These are phyloP conservation scores for Globisporangium orthogonon DNA, from an alignment of 352 stramenopile species.

Conservation along the genomic window DNA sequence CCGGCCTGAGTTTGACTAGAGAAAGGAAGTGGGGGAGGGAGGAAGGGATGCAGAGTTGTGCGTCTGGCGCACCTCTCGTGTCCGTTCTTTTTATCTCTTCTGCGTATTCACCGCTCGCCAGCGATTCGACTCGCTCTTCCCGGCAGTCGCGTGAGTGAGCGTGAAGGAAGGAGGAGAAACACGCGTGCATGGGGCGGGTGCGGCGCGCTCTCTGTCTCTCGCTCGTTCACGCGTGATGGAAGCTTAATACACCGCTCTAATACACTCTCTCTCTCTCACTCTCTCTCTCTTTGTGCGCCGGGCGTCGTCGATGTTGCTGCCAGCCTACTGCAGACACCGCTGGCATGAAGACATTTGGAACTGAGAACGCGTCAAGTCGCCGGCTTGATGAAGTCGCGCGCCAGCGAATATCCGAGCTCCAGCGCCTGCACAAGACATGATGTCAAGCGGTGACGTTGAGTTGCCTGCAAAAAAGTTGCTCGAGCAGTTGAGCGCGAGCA, in stretches of 20 bases:
- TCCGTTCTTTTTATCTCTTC: not conserved
- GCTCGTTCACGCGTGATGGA: not conserved
- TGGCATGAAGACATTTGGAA: not conserved
- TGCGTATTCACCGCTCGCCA: not conserved
- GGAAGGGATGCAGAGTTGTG: not conserved
- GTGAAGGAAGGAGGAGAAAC: too few species aligned
- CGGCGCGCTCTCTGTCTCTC: slow-evolving; percentile 1
- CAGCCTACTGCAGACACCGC: too few species aligned
- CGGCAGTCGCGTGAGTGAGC: not conserved
- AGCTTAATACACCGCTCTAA: not conserved
- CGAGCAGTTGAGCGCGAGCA: not conserved
- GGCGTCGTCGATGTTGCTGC: not conserved
- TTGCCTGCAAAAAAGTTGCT: too few species aligned
- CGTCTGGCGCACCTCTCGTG: too few species aligned
- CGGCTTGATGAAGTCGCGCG: slow-evolving; percentile 39
- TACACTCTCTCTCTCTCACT: not conserved
- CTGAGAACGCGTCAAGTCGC: not conserved
- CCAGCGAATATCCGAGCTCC: slow-evolving; percentile 51
- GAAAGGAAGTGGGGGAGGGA: not conserved
- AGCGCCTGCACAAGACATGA: slow-evolving; percentile 19
- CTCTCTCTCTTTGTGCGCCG: not conserved
- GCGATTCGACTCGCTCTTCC: not conserved
- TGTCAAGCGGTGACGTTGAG: too few species aligned
- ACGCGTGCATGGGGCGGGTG: slow-evolving; percentile 1
- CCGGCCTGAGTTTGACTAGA: too few species aligned